Evolutionary conservation across 2,329 filamentous ascomycete species (phyloP).

Genomic region (Penicillium sp.): DNA sequence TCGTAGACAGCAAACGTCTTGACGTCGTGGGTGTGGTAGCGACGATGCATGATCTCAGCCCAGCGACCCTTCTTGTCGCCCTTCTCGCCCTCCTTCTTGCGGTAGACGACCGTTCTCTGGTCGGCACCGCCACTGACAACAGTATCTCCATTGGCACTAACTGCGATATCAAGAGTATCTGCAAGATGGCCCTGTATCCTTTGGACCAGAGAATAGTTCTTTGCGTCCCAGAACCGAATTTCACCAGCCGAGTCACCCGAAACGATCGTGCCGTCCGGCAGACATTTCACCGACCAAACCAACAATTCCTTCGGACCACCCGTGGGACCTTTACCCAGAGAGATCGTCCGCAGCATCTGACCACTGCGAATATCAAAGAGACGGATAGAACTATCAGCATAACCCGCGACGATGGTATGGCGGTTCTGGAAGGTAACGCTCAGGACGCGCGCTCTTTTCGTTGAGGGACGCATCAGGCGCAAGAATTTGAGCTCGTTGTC

Average conservation of each 20-base stretch:
- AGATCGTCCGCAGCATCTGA: slow-evolving; percentile 74
- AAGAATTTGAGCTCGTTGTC: slow-evolving; percentile 80
- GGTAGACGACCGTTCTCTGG: slow-evolving; percentile 78
- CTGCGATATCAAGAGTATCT: slow-evolving; percentile 84
- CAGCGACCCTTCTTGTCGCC: slow-evolving; percentile 63
- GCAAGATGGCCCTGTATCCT: slow-evolving; percentile 82
- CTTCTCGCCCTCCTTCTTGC: slow-evolving; percentile 51
- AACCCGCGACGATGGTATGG: slow-evolving; percentile 80
- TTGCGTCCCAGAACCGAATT: slow-evolving; percentile 88
- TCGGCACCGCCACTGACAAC: slow-evolving; percentile 93
- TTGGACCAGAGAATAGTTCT: slow-evolving; percentile 84
- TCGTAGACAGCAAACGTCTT: slow-evolving; percentile 93
- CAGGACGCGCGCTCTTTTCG: slow-evolving; percentile 83
- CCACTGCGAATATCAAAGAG: slow-evolving; percentile 83
- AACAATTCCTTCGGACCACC: slow-evolving; percentile 81
- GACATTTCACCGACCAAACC: slow-evolving; percentile 88
- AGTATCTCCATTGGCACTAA: slow-evolving; percentile 72
- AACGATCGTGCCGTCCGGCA: slow-evolving; percentile 84
- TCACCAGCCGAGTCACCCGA: slow-evolving; percentile 95
- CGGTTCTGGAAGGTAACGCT: slow-evolving; percentile 87
- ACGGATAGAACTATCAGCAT: slow-evolving; percentile 88
- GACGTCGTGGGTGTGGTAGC: slow-evolving; percentile 91
- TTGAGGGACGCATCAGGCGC: slow-evolving; percentile 70
- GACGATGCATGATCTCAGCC: slow-evolving; percentile 79
- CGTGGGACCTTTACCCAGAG: slow-evolving; percentile 72